These are phyloP conservation scores for Aethionema arabicum DNA, from an alignment of 345 rosid species.

Conservation along the genomic window DNA sequence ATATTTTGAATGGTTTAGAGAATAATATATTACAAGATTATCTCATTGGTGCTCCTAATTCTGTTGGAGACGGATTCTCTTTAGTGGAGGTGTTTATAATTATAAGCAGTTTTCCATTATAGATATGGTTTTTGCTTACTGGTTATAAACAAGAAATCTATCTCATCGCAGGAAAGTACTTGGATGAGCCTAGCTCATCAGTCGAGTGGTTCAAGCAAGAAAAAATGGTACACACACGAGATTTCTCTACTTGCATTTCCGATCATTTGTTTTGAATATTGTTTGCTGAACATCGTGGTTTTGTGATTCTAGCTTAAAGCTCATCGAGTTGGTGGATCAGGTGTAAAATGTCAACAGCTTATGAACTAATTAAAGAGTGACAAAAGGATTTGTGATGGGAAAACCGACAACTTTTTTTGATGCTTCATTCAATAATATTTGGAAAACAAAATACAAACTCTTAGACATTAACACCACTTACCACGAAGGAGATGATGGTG, in stretches of 20 bases:
- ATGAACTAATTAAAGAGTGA: too few species aligned
- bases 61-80: slow-evolving; percentile 92
- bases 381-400: too few species aligned
- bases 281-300: neutral
- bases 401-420: too few species aligned
- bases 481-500: too few species aligned
- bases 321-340: slow-evolving; percentile 62
- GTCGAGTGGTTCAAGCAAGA: slow-evolving; percentile 92
- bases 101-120: neutral
- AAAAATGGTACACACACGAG: slow-evolving; percentile 42
- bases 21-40: slow-evolving; percentile 39
- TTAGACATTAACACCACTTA: too few species aligned
- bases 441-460: too few species aligned
- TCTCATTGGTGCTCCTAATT: slow-evolving; percentile 81
- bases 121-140: neutral
- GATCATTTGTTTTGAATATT: neutral
- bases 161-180: slow-evolving; percentile 67
- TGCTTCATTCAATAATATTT: too few species aligned
- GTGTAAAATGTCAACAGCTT: slow-evolving; percentile 38
- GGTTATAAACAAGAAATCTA: neutral
- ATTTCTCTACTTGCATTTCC: neutral
- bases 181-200: slow-evolving; percentile 71
- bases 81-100: slow-evolving; percentile 87
- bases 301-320: slow-evolving; percentile 61
- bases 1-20: too few species aligned